Evolutionary conservation across 106 monocot genomes (phyloP).

Genomic region (Allium fistulosum): DNA sequence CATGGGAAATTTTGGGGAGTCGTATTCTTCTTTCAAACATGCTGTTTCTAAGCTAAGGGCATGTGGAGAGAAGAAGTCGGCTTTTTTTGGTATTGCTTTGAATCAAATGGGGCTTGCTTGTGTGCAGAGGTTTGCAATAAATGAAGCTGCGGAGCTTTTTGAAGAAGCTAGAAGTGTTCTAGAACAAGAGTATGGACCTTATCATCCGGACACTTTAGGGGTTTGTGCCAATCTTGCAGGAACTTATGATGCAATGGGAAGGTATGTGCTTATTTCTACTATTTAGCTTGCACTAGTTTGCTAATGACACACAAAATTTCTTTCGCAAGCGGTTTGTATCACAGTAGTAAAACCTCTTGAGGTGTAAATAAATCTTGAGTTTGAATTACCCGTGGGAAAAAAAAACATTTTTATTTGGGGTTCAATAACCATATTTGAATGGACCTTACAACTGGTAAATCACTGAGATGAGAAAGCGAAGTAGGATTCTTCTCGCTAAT

Average conservation of each 20-base stretch:
- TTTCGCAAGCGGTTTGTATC: too few relatives aligned
- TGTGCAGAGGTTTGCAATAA: constrained; percentile 60
- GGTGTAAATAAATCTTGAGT: too few relatives aligned
- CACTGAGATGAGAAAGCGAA: too few relatives aligned
- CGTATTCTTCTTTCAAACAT: constrained; percentile 50
- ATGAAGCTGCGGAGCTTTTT: constrained; percentile 80
- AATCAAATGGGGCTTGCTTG: constrained; percentile 93
- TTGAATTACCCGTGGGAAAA: too few relatives aligned
- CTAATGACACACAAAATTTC: too few relatives aligned
- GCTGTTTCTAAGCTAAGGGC: constrained; percentile 62
- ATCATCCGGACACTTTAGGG: constrained; percentile 85
- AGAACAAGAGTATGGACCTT: constrained; percentile 73
- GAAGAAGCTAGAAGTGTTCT: constrained; percentile 69
- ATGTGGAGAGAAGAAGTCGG: constrained; percentile 80
- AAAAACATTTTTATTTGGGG: too few relatives aligned
- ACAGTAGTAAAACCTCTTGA: too few relatives aligned
- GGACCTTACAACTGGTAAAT: too few relatives aligned
- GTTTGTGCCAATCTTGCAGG: constrained; percentile 95
- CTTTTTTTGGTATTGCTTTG: constrained; percentile 78
- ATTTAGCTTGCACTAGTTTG: background rate
- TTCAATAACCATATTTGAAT: too few relatives aligned
- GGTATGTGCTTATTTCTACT: constrained; percentile 34
- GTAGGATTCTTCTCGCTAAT: too few relatives aligned
- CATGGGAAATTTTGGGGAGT: constrained; percentile 54
- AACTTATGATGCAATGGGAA: constrained; percentile 96